Evolutionary conservation across 257 asterid genomes (phyloP), one percentile per base, ranked within the genome.

Genomic region (Nicotiana undulata): DNA sequence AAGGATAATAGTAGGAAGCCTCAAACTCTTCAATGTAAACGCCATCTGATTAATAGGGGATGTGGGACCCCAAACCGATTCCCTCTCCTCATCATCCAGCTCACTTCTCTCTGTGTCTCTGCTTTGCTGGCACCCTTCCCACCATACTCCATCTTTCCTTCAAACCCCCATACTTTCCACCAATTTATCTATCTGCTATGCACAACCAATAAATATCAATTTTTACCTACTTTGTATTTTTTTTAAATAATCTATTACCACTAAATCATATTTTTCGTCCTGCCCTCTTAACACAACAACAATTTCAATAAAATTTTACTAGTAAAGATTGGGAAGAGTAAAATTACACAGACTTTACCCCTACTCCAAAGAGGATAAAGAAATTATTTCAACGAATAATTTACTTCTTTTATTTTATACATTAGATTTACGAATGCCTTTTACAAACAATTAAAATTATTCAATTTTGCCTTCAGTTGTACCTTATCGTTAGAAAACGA

Each of bases 41-140:
- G 40, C 40, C 40, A 37, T 37, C 44, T 37, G 44, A 37, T 37
- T 37, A 37, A 37, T 37, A 6, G 67, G 70, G 16, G 22, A 2
- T 2, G 80, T 80, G 83, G 88, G 85, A 75, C 88, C 88, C 80
- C 46, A 40, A 63, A 40, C 79, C 15, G 61, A 78, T 61, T 66
- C 4, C 72, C 76, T 79, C 66, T 72, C 49, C 61, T 82, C 77
- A 79, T 44, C 85, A 34, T 79, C 79, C 85, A 85, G 85, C 87
- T 82, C 84, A 82, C 44, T 85, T 53, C 58, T 18, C 17, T 52
- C 4, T 52, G 60, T 65, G 9, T 56, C 37, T 31, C 1, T 32
- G 82, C 40, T 63, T 72, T 81, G 75, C 28, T 85, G 84, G 84
- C 86, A 37, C 81, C 15, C 60, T 76, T 75, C 80, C 81, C 78